Evolutionary conservation across 345 rosid genomes (phyloP).

Genomic region (sweet orange (Citrus sinensis)): DVS_A1.0 CM039166.1:25996001-25996500

Average conservation of each 20-base stretch:
- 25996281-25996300: not conserved
- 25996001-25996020: slow-evolving; percentile 40
- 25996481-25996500: slow-evolving; percentile 35
- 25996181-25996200: not conserved
- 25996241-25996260: not conserved
- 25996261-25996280: not conserved
- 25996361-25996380: not conserved
- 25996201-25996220: not conserved
- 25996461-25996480: slow-evolving; percentile 46
- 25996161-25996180: not conserved
- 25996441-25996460: slow-evolving; percentile 52
- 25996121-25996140: slow-evolving; percentile 11
- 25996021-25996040: slow-evolving; percentile 85
- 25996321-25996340: not conserved
- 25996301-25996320: not conserved
- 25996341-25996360: not conserved
- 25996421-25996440: slow-evolving; percentile 25
- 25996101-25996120: slow-evolving; percentile 59
- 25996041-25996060: slow-evolving; percentile 70
- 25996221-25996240: not conserved
- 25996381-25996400: not conserved
- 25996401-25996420: not conserved
- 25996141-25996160: not conserved
- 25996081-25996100: slow-evolving; percentile 50
- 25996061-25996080: slow-evolving; percentile 76